A percentile compares a stretch with the other conserved stretches of the same genome.
Evolutionary conservation across 2,329 filamentous ascomycete genomes (phyloP).

Genomic region (Annulohypoxylon truncatum): DNA sequence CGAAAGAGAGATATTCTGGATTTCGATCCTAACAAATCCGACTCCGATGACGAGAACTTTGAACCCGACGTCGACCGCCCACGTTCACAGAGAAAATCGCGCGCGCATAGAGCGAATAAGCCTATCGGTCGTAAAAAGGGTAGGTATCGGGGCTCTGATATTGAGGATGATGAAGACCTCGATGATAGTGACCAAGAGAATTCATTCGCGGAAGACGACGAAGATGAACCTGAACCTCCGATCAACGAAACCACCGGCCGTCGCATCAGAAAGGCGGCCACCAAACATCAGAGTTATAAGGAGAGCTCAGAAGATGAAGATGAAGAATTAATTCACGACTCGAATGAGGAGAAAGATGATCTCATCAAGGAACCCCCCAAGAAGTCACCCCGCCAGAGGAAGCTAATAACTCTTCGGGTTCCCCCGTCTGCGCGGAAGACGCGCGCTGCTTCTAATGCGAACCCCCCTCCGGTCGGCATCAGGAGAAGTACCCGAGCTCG

Average conservation of each 20-base stretch:
- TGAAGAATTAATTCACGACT: conserved; percentile 49
- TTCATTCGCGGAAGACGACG: conserved; percentile 58
- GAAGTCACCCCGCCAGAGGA: conserved; percentile 48
- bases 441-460: conserved; percentile 32
- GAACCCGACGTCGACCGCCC: conserved; percentile 61
- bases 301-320: conserved; percentile 57
- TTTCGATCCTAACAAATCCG: conserved; percentile 75
- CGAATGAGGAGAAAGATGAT: conserved; percentile 55
- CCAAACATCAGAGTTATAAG: conserved; percentile 58
- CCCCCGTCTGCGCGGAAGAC: conserved; percentile 43
- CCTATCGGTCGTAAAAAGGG: conserved; percentile 42
- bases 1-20: conserved; percentile 66
- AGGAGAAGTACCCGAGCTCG: conserved; percentile 64
- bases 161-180: conserved; percentile 66
- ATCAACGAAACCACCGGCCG: conserved; percentile 57
- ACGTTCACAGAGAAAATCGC: conserved; percentile 54
- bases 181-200: conserved; percentile 65
- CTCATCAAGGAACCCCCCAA: conserved; percentile 51
- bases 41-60: conserved; percentile 74
- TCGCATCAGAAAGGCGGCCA: conserved; percentile 59
- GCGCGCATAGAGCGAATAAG: conserved; percentile 52
- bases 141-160: conserved; percentile 70
- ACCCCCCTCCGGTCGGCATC: conserved; percentile 46
- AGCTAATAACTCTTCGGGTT: conserved; percentile 60
- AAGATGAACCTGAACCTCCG: conserved; percentile 53